Conservation (phyloP, 805 yeast species). For the Groenewaldozyma tartarivorans region DNA sequence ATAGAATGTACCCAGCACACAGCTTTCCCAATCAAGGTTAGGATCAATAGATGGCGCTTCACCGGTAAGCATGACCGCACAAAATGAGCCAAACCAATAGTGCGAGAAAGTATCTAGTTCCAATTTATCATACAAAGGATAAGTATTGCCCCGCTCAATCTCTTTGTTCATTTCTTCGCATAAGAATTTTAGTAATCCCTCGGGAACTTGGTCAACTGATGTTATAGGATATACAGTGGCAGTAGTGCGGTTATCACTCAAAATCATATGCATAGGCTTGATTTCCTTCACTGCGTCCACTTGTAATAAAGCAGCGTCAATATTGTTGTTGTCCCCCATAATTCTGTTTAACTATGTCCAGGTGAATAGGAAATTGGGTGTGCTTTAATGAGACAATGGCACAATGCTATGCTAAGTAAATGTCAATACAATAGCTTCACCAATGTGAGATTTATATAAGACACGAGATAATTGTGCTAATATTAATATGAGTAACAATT, state of each 20-base stretch:
- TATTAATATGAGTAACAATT: too few species aligned
- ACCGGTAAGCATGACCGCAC: constrained; percentile 50
- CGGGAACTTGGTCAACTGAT: constrained; percentile 40
- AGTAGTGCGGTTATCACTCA: constrained; percentile 41
- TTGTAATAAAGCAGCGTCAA: too few species aligned
- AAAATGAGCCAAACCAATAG: constrained; percentile 62
- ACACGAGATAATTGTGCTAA: too few species aligned
- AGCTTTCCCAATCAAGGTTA: constrained; percentile 35
- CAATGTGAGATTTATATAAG: too few species aligned
- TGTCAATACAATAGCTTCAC: too few species aligned
- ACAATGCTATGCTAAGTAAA: too few species aligned
- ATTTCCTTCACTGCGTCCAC: constrained; percentile 28
- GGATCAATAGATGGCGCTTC: constrained; percentile 19
- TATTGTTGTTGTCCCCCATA: too few species aligned
- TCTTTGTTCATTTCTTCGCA: constrained; percentile 50
- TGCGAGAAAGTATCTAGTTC: constrained; percentile 42
- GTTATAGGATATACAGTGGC: constrained; percentile 60
- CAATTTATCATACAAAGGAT: constrained; percentile 42
- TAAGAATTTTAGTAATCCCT: constrained; percentile 37
- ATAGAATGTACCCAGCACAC: constrained; percentile 64
- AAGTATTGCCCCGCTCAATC: constrained; percentile 65
- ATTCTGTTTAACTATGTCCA: too few species aligned
- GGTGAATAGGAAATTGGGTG: too few species aligned
- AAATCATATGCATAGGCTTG: constrained; percentile 60
- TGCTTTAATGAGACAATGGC: too few species aligned